phyloP scores from a whole-genome alignment of 805 yeast species.

The Myxozyma mucilagina region DNA sequence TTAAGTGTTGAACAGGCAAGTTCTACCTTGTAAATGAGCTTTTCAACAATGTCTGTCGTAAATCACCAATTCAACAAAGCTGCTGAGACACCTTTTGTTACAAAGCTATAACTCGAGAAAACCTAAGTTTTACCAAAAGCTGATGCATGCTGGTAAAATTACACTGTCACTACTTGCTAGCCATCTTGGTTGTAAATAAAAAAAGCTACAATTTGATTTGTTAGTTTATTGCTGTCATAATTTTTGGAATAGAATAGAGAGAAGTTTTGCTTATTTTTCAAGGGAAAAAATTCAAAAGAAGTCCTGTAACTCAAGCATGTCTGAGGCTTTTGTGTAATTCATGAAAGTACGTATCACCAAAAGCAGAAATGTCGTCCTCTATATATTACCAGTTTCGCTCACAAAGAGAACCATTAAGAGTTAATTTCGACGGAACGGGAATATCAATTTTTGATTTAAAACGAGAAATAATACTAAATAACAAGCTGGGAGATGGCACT shows the following conservation, averaged over 20 bases:
- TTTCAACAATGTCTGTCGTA: background rate
- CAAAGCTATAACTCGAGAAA: background rate
- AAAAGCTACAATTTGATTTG: no score
- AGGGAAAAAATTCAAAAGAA: no score
- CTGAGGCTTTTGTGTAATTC: background rate
- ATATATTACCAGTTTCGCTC: constrained; percentile 85
- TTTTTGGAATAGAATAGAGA: no score
- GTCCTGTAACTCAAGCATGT: background rate
- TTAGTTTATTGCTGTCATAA: no score
- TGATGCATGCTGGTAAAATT: background rate
- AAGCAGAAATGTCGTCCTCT: constrained; percentile 69
- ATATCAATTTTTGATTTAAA: constrained; percentile 92
- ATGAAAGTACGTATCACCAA: background rate
- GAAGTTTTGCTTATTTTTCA: no score
- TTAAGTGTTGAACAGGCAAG: no score
- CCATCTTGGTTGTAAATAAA: no score
- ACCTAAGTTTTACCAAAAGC: background rate
- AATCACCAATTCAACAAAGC: background rate
- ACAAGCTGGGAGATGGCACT: constrained; percentile 77
- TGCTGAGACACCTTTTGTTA: background rate
- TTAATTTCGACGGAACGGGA: constrained; percentile 94
- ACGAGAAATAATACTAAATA: constrained; percentile 80
- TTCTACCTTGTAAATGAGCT: background rate
- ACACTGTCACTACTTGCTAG: no score
- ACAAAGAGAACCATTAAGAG: constrained; percentile 73